Percentiles rank a stretch among this genome's conserved stretches.
phyloP scores from a whole-genome alignment of 1,284 basidiomycete species.

The Sanguinoderma infundibulare region DNA sequence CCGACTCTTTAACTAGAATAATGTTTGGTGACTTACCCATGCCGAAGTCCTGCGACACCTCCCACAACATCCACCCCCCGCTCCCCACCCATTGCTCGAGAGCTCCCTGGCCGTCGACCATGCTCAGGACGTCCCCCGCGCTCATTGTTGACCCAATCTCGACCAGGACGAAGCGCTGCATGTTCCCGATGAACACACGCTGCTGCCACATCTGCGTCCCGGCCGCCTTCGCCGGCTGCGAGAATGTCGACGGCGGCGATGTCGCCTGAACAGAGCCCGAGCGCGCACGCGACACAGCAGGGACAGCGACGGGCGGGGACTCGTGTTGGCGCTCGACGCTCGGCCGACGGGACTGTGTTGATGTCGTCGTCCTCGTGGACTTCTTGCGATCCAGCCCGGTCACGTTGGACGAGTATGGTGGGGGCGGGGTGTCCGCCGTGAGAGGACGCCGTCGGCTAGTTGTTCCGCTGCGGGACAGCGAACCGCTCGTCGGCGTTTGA shows the following conservation, averaged over 20 bases:
- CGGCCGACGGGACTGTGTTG: constrained; percentile 31
- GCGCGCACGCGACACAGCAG: constrained; percentile 14
- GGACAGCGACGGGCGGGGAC: background rate
- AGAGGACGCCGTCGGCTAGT: constrained; percentile 16
- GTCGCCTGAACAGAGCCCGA: background rate
- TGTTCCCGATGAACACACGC: constrained; percentile 73
- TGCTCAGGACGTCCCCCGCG: constrained; percentile 67
- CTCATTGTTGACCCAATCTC: constrained; percentile 64
- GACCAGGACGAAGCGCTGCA: constrained; percentile 74
- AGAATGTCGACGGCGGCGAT: constrained; percentile 22
- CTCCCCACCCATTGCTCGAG: constrained; percentile 58
- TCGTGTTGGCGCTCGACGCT: constrained; percentile 26
- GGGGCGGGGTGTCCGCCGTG: constrained; percentile 1
- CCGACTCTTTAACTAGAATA: background rate
- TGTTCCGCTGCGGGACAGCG: constrained; percentile 27
- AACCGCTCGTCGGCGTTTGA: constrained; percentile 1
- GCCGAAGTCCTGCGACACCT: constrained; percentile 82
- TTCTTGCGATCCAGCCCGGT: constrained; percentile 28
- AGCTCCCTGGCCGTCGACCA: constrained; percentile 64
- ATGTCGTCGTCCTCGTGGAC: constrained; percentile 3
- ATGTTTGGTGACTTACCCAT: constrained; percentile 63
- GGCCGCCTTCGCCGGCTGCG: constrained; percentile 21
- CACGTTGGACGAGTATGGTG: constrained; percentile 10
- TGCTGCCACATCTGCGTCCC: constrained; percentile 51
- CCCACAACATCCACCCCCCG: constrained; percentile 80